Evolutionary conservation across 768 basidiomycete species (phyloP).

Genomic region (Amanita molliuscula): DNA sequence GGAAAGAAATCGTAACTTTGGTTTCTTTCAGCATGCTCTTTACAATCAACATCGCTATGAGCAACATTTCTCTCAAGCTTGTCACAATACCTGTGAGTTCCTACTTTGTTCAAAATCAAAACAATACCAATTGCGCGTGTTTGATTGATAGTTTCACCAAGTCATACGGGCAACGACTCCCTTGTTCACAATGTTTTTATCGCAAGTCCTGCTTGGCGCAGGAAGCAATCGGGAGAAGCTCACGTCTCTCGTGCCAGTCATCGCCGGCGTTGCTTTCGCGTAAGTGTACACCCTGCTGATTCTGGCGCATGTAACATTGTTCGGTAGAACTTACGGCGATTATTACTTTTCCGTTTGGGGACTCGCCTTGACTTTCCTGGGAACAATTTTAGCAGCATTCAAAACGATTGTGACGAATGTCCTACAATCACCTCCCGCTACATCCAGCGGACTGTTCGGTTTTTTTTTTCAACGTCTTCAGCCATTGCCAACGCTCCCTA

Average conservation of each 20-base stretch:
- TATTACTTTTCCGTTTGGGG: slow-evolving; percentile 87
- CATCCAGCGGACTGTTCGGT: not conserved
- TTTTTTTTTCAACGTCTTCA: not conserved
- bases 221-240: slow-evolving; percentile 53
- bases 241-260: slow-evolving; percentile 71
- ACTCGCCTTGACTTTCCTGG: slow-evolving; percentile 78
- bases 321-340: slow-evolving; percentile 82
- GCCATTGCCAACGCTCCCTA: slow-evolving; percentile 12
- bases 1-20: slow-evolving; percentile 51
- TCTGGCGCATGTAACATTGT: not conserved
- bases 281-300: slow-evolving; percentile 26
- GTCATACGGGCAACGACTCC: slow-evolving; percentile 91
- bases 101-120: not conserved
- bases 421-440: slow-evolving; percentile 40
- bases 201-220: slow-evolving; percentile 55
- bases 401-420: slow-evolving; percentile 91
- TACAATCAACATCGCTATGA: slow-evolving; percentile 89
- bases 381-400: slow-evolving; percentile 84
- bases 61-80: slow-evolving; percentile 81
- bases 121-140: not conserved
- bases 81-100: slow-evolving; percentile 81
- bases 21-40: slow-evolving; percentile 83
- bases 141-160: slow-evolving; percentile 80
- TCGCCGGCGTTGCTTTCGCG: slow-evolving; percentile 88
- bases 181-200: slow-evolving; percentile 80